phyloP scores from a whole-genome alignment of 2,329 filamentous ascomycete genomes.

The Alternaria conjuncta region DNA sequence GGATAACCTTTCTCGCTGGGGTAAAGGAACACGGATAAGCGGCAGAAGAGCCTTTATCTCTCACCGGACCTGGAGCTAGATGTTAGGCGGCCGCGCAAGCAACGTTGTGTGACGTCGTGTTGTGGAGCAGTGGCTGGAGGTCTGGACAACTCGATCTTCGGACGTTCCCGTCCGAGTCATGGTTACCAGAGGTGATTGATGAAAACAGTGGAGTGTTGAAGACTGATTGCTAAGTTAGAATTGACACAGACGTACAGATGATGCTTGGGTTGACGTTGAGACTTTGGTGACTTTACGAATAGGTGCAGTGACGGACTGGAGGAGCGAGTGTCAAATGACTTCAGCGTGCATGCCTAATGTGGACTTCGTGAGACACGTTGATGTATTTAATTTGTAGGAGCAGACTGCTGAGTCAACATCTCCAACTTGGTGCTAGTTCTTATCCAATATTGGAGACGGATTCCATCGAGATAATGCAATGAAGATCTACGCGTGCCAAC shows the following conservation, averaged over 20 bases:
- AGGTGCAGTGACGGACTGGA: not conserved
- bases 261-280: not conserved
- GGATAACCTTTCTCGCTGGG: not conserved
- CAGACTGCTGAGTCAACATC: not conserved
- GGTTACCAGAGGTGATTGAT: not conserved
- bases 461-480: not conserved
- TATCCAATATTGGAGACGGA: not conserved
- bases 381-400: not conserved
- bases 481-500: constrained; percentile 67
- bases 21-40: not conserved
- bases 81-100: not conserved
- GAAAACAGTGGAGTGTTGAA: not conserved
- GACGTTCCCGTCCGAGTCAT: not conserved
- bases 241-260: not conserved
- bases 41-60: not conserved
- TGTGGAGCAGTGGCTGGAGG: not conserved
- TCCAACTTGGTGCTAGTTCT: not conserved
- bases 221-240: not conserved
- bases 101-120: constrained; percentile 6
- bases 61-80: not conserved
- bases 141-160: not conserved
- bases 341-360: not conserved
- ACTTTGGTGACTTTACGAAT: not conserved
- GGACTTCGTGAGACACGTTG: not conserved
- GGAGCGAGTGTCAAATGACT: not conserved